Evolutionary conservation across 108 stramenopile genomes (phyloP).

Genomic region (Heterococcus sp.): DNA sequence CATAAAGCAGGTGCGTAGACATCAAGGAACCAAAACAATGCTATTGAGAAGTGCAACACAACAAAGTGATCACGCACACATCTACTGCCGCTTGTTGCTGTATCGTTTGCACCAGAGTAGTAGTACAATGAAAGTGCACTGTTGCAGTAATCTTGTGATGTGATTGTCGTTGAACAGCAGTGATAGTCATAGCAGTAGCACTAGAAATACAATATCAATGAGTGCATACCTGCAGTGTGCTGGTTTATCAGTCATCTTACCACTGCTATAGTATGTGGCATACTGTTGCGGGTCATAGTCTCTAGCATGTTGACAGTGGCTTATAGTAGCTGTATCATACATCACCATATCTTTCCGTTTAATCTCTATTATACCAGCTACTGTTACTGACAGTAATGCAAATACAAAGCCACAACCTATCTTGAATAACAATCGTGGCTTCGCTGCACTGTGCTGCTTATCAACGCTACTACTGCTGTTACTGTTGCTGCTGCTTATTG

Average conservation of each 20-base stretch:
- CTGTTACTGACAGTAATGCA: neutral
- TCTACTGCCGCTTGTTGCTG: neutral
- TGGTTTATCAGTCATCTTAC: neutral
- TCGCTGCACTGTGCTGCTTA: neutral
- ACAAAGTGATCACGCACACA: neutral
- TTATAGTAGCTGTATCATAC: neutral
- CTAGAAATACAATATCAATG: too few relatives aligned
- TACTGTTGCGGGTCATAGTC: slow-evolving; percentile 24
- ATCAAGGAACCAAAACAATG: neutral
- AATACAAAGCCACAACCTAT: neutral
- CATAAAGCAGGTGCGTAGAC: neutral
- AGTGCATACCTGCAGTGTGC: slow-evolving; percentile 21
- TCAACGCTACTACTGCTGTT: neutral
- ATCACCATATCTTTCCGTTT: neutral
- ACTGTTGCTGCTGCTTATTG: slow-evolving; percentile 47
- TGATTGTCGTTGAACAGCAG: neutral
- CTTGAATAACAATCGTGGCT: neutral
- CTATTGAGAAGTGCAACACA: neutral
- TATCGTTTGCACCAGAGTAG: neutral
- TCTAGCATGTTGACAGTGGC: neutral
- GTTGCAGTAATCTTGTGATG: neutral
- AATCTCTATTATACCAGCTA: neutral
- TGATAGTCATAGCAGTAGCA: too few relatives aligned
- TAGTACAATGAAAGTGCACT: neutral
- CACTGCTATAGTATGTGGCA: neutral